Base-by-base conservation (phyloP, 306 rosid genomes). In the Castanospermum australe region DNA sequence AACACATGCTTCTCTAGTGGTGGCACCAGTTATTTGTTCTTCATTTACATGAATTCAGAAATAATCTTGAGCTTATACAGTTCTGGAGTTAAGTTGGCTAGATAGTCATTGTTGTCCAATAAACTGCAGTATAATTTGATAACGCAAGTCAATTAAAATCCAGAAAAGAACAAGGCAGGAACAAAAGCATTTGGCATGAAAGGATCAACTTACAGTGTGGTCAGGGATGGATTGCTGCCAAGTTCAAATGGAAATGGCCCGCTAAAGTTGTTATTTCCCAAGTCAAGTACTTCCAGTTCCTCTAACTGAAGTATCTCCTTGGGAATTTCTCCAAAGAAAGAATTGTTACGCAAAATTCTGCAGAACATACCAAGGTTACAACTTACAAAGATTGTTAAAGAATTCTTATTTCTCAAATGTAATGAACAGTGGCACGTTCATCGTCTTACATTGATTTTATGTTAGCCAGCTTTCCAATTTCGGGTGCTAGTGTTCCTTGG, bases 341-440 rank as follows among this genome's bases (percentile, higher is more conserved):
- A 86, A 81, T 92, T 92, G 85, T 92, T 92, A 13, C 97, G 87
- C 32, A 92, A 80, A 82, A 85, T 84, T 12, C 97, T 92, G 86
- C 71, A 73, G 38, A 41, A 78, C 12, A 50, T 7, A 4, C 7
- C 17, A 54, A 15, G 41, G 33, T 76, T 73, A 2, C n/a, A n/a
- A n/a, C n/a, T n/a, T n/a, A n/a, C 48, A 48, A 1, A 20, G 55
- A 18, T 24, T 20, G 20, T 12, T 50, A 21, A 8, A 52, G n/a
- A 54, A 18, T 12, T 44, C 24, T 1, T 6, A n/a, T 17, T n/a
- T 48, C 21, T 28, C 39, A 0, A 12, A 8, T 12, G 52, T 30
- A 22, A 25, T 33, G 9, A 69, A 47, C 13, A 0, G 17, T n/a
- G 47, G 38, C 45, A 39, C 70, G 59, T 67, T 18, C 47, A 44